A percentile compares a stretch with the other conserved stretches of the same genome.
Evolutionary conservation across 257 asterid genomes (phyloP).

Genomic region (Striga asiatica): DNA sequence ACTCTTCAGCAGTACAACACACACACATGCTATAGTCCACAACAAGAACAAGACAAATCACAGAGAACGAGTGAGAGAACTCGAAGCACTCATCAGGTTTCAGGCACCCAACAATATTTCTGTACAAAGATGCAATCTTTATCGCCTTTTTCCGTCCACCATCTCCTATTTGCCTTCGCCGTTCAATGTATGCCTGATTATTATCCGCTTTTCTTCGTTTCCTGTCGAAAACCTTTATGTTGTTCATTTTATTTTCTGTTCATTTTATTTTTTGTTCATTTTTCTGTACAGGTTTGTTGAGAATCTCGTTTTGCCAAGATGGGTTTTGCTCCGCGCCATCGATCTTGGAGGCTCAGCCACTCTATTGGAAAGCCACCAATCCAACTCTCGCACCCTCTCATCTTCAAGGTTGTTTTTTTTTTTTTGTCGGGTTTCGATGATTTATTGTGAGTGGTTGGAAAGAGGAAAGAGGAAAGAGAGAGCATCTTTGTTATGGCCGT

Average conservation of each 20-base stretch:
- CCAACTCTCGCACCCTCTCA: conserved; percentile 93
- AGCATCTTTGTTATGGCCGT: neutral
- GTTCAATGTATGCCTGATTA: conserved; percentile 21
- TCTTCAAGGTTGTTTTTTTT: conserved; percentile 45
- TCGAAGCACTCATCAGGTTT: too few species aligned
- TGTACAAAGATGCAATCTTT: conserved; percentile 40
- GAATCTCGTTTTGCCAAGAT: conserved; percentile 28
- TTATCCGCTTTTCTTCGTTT: neutral
- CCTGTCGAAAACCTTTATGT: neutral
- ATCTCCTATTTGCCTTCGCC: conserved; percentile 20
- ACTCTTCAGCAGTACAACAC: too few species aligned
- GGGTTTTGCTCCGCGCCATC: conserved; percentile 78
- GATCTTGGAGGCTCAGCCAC: conserved; percentile 36
- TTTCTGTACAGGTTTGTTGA: conserved; percentile 28
- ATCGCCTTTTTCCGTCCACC: conserved; percentile 18
- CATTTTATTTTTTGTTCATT: neutral
- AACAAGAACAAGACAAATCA: too few species aligned
- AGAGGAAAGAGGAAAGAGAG: neutral
- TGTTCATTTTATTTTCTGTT: neutral
- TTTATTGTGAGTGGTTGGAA: neutral
- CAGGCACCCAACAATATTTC: conserved; percentile 1
- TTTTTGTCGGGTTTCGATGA: neutral
- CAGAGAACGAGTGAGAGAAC: too few species aligned
- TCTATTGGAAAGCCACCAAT: conserved; percentile 79
- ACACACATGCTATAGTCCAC: too few species aligned